These are phyloP conservation scores for Agaricales sp. DNA, from an alignment of 1,284 basidiomycete species.

Conservation along the genomic window DNA sequence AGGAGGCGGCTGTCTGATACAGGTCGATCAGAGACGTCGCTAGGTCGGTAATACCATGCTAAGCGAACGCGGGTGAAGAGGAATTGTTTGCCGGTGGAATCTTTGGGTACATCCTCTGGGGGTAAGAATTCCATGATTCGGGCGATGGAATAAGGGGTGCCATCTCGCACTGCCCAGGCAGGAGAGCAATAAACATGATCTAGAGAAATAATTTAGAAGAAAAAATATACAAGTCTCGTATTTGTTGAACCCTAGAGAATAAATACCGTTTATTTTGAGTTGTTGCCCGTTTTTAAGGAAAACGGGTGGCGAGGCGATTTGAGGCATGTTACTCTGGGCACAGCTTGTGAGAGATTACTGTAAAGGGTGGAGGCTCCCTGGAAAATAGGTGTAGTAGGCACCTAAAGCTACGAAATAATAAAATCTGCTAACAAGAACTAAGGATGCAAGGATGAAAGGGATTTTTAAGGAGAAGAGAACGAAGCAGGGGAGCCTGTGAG, in stretches of 20 bases:
- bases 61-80: constrained; percentile 73
- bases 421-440: background rate
- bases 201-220: constrained; percentile 29
- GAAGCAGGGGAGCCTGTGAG: background rate
- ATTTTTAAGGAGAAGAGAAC: background rate
- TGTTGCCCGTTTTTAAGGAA: constrained; percentile 69
- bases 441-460: background rate
- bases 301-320: constrained; percentile 20
- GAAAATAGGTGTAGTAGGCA: background rate
- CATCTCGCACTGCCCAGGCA: constrained; percentile 83
- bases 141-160: constrained; percentile 87
- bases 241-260: constrained; percentile 12
- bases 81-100: constrained; percentile 48
- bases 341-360: background rate
- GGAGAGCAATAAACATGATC: constrained; percentile 95
- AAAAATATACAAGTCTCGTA: background rate
- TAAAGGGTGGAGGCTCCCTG: background rate
- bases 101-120: constrained; percentile 54
- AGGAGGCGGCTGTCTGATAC: constrained; percentile 84
- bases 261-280: constrained; percentile 73
- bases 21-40: constrained; percentile 77
- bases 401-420: background rate
- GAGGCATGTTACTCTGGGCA: background rate
- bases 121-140: constrained; percentile 95
- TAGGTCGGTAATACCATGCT: constrained; percentile 89